Evolutionary conservation across 163 green algal species (phyloP), one percentile per base, ranked within the genome.

Genomic region (Prototheca cutis): DNA sequence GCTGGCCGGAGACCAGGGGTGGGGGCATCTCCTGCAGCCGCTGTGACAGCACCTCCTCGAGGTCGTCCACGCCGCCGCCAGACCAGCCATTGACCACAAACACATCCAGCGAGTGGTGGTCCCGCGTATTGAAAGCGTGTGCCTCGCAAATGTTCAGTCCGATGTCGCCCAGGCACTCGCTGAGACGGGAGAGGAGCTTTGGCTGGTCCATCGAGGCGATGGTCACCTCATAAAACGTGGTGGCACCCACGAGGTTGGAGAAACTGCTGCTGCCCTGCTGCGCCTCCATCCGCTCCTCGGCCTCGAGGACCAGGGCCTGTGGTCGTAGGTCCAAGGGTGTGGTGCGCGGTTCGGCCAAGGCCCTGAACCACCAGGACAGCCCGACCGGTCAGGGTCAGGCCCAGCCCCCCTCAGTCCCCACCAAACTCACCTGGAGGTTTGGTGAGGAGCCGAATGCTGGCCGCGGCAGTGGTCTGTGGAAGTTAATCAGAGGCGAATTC

Each of bases 81-180:
- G 59, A 55, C 81, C 85, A 95, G 47, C 87, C 84, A 63, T 94
- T 90, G 32, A 96, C 86, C 7, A 98, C 87, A 79, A 97, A 98
- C 30, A 96, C 88, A 61, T 98, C 87, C 59, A 98, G 66, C 3
- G 82, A 87, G 66, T 92, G 95, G 24, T 74, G 62, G 64, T 98
- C 90, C 27, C 70, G 84, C 5, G 90, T 95, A 75, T 93, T 96
- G 81, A 98, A 98, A 1, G 85, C 90, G 63, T 98, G 90, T 7
- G 90, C 89, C 68, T 98, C 90, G 49, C 83, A 83, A 28, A 97
- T 96, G 67, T 96, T 95, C 6, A 97, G 74, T 1, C 86, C 87
- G 19, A 95, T 55, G 66, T 95, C 86, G 39, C 83, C 79, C 78
- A 97, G 75, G 3, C 77, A 85, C 55, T 93, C 81, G 23, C 84